Percentiles rank a stretch among this genome's conserved stretches.
Evolutionary conservation across 2,329 filamentous ascomycete species (phyloP).

Genomic region (Penicillium brasilianum): DNA sequence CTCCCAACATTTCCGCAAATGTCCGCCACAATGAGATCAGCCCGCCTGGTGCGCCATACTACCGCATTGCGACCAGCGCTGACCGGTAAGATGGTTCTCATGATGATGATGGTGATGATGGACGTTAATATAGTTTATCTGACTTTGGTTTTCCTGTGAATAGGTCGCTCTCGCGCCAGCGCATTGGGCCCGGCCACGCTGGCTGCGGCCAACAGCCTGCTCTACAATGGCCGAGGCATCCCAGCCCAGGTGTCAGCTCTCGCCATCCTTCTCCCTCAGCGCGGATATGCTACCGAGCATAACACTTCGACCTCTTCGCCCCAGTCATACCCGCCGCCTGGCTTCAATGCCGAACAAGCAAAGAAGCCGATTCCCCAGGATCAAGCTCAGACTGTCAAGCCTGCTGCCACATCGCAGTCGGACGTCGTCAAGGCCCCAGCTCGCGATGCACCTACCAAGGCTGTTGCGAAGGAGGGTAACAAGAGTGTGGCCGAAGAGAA

Average conservation of each 20-base stretch:
- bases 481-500: slow-evolving; percentile 66
- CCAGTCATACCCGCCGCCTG: slow-evolving; percentile 75
- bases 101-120: not conserved
- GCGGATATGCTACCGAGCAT: slow-evolving; percentile 62
- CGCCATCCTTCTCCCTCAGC: slow-evolving; percentile 61
- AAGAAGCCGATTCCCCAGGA: slow-evolving; percentile 79
- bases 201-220: slow-evolving; percentile 40
- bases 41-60: slow-evolving; percentile 45
- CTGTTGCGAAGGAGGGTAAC: slow-evolving; percentile 52
- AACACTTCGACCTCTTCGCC: slow-evolving; percentile 54
- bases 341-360: slow-evolving; percentile 87
- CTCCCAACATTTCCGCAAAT: slow-evolving; percentile 39
- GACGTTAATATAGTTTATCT: not conserved
- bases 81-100: slow-evolving; percentile 31
- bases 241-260: slow-evolving; percentile 61
- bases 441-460: slow-evolving; percentile 67
- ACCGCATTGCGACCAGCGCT: slow-evolving; percentile 38
- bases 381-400: slow-evolving; percentile 27
- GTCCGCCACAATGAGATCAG: slow-evolving; percentile 47
- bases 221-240: slow-evolving; percentile 44
- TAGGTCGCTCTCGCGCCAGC: slow-evolving; percentile 41
- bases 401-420: slow-evolving; percentile 8
- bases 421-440: slow-evolving; percentile 58
- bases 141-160: slow-evolving; percentile 11
- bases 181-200: slow-evolving; percentile 36